Evolutionary conservation across 768 basidiomycete species (phyloP).

Genomic region (Hygrophorus pudorinus): DNA sequence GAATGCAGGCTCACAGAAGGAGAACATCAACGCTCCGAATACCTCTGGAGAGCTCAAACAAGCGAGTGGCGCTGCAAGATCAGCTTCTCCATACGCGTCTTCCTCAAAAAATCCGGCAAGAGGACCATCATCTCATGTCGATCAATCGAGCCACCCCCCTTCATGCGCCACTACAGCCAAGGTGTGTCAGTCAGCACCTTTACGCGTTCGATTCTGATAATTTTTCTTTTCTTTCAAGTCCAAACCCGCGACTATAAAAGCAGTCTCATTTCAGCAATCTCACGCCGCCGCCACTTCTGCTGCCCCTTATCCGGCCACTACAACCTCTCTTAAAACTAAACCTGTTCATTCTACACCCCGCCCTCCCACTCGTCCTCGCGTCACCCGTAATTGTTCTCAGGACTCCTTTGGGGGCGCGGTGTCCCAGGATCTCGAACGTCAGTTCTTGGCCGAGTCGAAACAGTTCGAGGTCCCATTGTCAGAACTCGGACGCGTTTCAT

Average conservation of each 20-base stretch:
- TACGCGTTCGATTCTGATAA: neutral
- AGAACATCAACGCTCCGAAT: conserved; percentile 26
- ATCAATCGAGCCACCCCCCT: conserved; percentile 15
- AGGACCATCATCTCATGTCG: conserved; percentile 18
- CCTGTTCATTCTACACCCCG: conserved; percentile 11
- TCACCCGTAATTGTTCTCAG: conserved; percentile 28
- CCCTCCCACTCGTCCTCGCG: conserved; percentile 10
- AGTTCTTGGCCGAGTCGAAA: conserved; percentile 34
- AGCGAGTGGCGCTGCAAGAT: conserved; percentile 7
- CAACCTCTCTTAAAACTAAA: conserved; percentile 7
- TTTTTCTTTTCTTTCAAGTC: conserved; percentile 13
- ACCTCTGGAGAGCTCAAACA: conserved; percentile 8
- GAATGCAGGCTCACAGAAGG: conserved; percentile 42
- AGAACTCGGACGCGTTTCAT: conserved; percentile 33
- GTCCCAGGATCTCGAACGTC: conserved; percentile 37
- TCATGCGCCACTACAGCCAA: conserved; percentile 14
- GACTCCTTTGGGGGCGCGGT: conserved; percentile 54
- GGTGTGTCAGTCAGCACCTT: neutral
- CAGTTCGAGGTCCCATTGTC: conserved; percentile 50
- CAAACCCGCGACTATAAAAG: conserved; percentile 19
- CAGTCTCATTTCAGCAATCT: conserved; percentile 25
- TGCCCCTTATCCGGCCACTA: conserved; percentile 11
- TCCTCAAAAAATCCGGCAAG: conserved; percentile 13
- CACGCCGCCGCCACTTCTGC: conserved; percentile 8
- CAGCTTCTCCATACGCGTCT: conserved; percentile 16